Evolutionary conservation across 495 filamentous ascomycete species (phyloP).

Genomic region (Trichoderma erinaceum): DNA sequence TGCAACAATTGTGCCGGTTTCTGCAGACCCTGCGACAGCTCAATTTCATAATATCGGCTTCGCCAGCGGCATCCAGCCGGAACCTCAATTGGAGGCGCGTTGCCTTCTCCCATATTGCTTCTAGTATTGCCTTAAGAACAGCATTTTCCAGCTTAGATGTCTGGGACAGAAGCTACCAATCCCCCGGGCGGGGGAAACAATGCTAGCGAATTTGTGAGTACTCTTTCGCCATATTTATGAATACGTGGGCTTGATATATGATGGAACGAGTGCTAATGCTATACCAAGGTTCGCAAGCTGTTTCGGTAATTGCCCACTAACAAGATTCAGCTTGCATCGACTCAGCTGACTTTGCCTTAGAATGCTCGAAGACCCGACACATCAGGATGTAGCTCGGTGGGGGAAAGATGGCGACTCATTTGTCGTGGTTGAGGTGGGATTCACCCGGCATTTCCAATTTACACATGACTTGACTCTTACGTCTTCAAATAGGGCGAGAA

Average conservation of each 20-base stretch:
- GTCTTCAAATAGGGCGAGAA: constrained; percentile 71
- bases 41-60: background rate
- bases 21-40: background rate
- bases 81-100: constrained; percentile 9
- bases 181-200: constrained; percentile 36
- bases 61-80: background rate
- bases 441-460: background rate
- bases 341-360: constrained; percentile 44
- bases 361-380: constrained; percentile 95
- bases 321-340: constrained; percentile 11
- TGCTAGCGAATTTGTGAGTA: constrained; percentile 47
- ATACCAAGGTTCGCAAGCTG: constrained; percentile 82
- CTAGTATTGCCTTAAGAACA: too few relatives aligned
- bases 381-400: constrained; percentile 91
- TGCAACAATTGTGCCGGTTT: background rate
- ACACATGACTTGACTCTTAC: constrained; percentile 1
- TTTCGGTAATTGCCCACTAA: constrained; percentile 71
- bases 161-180: constrained; percentile 31
- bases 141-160: constrained; percentile 29
- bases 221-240: background rate
- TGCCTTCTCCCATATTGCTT: background rate
- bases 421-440: constrained; percentile 85
- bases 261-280: constrained; percentile 24
- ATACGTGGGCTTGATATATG: constrained; percentile 17
- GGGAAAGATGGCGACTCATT: constrained; percentile 92